Base-by-base conservation (phyloP, 371 early-diverging fungal genomes). In the Rhizopus stolonifer region DNA sequence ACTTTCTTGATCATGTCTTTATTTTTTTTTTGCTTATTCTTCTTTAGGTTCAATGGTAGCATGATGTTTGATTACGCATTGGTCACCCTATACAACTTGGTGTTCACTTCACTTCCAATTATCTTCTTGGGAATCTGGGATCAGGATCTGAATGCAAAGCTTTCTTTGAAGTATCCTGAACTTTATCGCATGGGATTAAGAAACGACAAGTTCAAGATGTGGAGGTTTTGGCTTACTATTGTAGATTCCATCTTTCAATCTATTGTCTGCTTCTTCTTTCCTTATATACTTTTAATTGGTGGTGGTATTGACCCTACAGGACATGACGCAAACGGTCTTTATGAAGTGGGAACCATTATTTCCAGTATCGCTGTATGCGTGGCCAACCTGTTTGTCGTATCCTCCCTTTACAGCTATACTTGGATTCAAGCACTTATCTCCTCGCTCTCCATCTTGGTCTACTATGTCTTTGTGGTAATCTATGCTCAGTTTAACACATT, bases 221-320 rank as follows among this genome's bases (percentile, higher is more conserved):
- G 83, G 75, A 84, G 88, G 58, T 95, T 95, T 69, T 93, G 89
- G 86, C 60, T 90, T 25, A 92, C 87, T 31, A 80, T 90, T 8
- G 17, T 87, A 14, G 94, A 96, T 57, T 93, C 87, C 0, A 64
- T 95, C 43, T 97, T 86, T 66, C 96, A 98, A 71, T 94, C 95
- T 0, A 59, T 87, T 4, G 85, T 95, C 23, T 86, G 87, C 40
- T 93, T 89, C 72, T 93, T 85, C 53, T 78, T 90, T 34, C 86
- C 88, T 5, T 80, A 82, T 49, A 70, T 73, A 68, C 59, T 82
- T 56, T 46, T 80, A 50, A 60, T 68, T 31, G 65, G 81, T 61
- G 67, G 86, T 51, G 52, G 72, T 46, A 26, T 60, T 50, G 65
- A 86, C 36, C 58, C 68, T 9, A 57, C 60, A 26, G 93, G 92